These are phyloP conservation scores for Alternaria viburni DNA, from an alignment of 2,329 filamentous ascomycete genomes.

Conservation along the genomic window DNA sequence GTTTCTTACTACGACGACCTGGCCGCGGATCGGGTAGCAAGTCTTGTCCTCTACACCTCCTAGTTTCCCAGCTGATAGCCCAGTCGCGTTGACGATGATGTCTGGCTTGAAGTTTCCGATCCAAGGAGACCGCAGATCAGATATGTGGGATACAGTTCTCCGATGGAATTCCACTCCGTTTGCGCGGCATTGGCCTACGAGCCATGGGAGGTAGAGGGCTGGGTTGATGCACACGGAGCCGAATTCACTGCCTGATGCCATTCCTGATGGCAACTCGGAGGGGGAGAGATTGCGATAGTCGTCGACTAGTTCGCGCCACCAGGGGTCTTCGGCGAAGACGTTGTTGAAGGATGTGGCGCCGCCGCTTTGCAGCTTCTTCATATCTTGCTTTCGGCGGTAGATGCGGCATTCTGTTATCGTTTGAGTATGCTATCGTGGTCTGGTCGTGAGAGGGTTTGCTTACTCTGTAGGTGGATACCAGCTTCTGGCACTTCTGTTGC, in stretches of 20 bases:
- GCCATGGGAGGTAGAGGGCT: slow-evolving; percentile 83
- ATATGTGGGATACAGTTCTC: slow-evolving; percentile 64
- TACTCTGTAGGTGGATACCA: slow-evolving; percentile 74
- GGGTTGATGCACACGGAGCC: slow-evolving; percentile 90
- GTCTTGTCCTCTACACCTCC: slow-evolving; percentile 79
- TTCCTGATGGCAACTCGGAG: slow-evolving; percentile 62
- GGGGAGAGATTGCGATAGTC: slow-evolving; percentile 50
- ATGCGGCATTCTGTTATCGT: neutral
- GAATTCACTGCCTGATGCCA: slow-evolving; percentile 75
- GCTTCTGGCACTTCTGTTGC: slow-evolving; percentile 71
- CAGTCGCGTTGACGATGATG: slow-evolving; percentile 83
- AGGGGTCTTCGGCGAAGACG: slow-evolving; percentile 58
- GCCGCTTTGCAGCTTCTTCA: slow-evolving; percentile 53
- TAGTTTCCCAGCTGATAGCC: slow-evolving; percentile 73
- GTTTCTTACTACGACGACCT: slow-evolving; percentile 83
- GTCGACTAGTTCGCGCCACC: slow-evolving; percentile 56
- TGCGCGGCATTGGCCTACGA: slow-evolving; percentile 77
- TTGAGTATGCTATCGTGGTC: neutral
- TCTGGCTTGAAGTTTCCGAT: slow-evolving; percentile 62
- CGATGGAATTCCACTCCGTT: slow-evolving; percentile 67
- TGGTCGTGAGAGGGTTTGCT: slow-evolving; percentile 42
- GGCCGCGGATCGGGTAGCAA: slow-evolving; percentile 78
- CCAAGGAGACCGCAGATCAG: slow-evolving; percentile 68
- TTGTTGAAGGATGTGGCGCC: slow-evolving; percentile 57
- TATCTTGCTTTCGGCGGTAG: neutral